phyloP scores from a whole-genome alignment of 345 rosid species.

The Turritis glabra region DNA sequence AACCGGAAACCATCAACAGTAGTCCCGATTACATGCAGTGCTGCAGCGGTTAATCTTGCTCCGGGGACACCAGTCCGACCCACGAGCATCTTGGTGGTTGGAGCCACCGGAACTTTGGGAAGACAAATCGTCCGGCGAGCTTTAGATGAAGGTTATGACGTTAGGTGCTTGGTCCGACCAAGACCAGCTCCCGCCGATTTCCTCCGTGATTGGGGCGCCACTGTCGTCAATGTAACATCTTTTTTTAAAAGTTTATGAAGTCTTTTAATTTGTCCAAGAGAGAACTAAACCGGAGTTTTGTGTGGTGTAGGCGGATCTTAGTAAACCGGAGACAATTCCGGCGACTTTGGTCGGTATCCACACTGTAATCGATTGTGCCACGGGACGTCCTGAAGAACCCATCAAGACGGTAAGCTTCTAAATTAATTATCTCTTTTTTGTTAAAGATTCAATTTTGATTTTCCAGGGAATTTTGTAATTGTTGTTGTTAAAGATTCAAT shows the following conservation, averaged over 20 bases:
- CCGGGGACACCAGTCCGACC: constrained; percentile 85
- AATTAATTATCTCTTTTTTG: neutral
- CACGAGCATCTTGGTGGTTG: constrained; percentile 83
- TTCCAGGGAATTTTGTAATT: neutral
- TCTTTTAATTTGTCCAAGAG: neutral
- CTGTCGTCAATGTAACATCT: constrained; percentile 71
- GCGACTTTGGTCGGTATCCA: constrained; percentile 95
- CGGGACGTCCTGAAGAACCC: constrained; percentile 99
- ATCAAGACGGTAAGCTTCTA: constrained; percentile 65
- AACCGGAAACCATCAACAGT: constrained; percentile 30
- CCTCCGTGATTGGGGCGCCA: constrained; percentile 98
- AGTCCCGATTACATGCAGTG: constrained; percentile 43
- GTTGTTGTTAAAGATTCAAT: neutral
- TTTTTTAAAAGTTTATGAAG: neutral
- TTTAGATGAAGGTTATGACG: constrained; percentile 90
- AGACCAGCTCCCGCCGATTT: constrained; percentile 95
- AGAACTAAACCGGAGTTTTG: constrained; percentile 7
- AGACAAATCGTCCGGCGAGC: constrained; percentile 90
- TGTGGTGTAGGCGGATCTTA: constrained; percentile 78
- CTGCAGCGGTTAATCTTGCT: constrained; percentile 57
- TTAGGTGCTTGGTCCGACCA: constrained; percentile 89
- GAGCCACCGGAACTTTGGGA: constrained; percentile 89
- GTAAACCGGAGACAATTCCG: constrained; percentile 90
- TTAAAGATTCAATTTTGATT: neutral
- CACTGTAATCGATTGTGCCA: constrained; percentile 90